phyloP scores from a whole-genome alignment of 441 rosid genomes.

The Sinapis alba region DNA sequence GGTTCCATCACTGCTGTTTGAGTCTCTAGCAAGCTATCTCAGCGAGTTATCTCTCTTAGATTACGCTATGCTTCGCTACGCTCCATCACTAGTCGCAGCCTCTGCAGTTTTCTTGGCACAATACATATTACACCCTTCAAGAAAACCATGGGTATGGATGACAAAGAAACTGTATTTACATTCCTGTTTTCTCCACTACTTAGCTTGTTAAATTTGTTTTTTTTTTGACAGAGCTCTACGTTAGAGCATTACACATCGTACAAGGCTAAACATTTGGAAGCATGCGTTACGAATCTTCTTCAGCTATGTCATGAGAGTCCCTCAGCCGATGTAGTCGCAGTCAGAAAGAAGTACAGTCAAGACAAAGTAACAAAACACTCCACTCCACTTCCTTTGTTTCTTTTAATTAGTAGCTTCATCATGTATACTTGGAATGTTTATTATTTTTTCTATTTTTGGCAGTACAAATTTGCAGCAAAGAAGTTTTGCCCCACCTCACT shows the following conservation, averaged over 20 bases:
- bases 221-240: slow-evolving; percentile 60
- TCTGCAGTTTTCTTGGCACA: slow-evolving; percentile 52
- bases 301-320: slow-evolving; percentile 55
- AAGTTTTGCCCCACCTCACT: slow-evolving; percentile 74
- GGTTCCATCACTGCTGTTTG: slow-evolving; percentile 77
- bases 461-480: slow-evolving; percentile 91
- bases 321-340: slow-evolving; percentile 62
- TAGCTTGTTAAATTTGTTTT: neutral
- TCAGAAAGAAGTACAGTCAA: slow-evolving; percentile 88
- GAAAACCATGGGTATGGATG: slow-evolving; percentile 89
- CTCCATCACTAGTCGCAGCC: slow-evolving; percentile 87
- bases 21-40: slow-evolving; percentile 78
- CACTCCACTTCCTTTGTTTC: neutral
- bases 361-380: slow-evolving; percentile 62
- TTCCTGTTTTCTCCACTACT: neutral
- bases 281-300: slow-evolving; percentile 76
- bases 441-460: slow-evolving; percentile 19
- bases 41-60: slow-evolving; percentile 81
- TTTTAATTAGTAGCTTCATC: neutral
- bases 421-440: neutral
- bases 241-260: slow-evolving; percentile 85
- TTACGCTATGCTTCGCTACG: slow-evolving; percentile 69
- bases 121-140: slow-evolving; percentile 68
- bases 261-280: slow-evolving; percentile 61
- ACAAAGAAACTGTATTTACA: neutral